A percentile compares a stretch with the other conserved stretches of the same genome.
Conservation (phyloP, 2,329 filamentous ascomycete species). For the Fusarium pseudonygamai region DNA sequence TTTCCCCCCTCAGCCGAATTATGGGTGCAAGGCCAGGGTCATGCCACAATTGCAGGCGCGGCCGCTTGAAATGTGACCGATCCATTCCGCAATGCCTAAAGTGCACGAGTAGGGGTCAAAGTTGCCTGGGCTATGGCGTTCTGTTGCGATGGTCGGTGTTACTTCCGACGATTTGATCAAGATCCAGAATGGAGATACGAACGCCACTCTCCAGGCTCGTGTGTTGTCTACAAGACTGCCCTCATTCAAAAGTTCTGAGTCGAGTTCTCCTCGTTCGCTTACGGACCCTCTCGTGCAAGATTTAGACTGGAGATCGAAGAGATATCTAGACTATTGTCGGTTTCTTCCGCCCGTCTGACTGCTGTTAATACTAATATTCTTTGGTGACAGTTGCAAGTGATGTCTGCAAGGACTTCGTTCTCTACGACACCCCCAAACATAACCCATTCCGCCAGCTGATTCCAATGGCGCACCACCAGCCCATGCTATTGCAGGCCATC, state of each 20-base stretch:
- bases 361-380: accelerated
- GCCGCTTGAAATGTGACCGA: neutral
- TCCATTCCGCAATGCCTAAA: neutral
- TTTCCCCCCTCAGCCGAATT: accelerated
- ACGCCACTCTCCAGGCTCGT: accelerated
- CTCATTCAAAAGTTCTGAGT: neutral
- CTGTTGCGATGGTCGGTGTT: neutral
- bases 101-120: neutral
- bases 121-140: neutral
- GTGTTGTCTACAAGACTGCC: accelerated
- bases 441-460: neutral
- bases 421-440: neutral
- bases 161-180: neutral
- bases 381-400: neutral
- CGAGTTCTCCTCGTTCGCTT: neutral
- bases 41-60: neutral
- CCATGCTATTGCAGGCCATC: neutral
- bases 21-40: neutral
- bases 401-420: neutral
- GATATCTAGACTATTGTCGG: neutral
- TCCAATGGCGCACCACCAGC: neutral
- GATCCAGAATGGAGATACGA: accelerated
- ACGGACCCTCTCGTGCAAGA: neutral
- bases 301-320: neutral
- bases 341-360: accelerated